Conservation (phyloP, 2,329 filamentous ascomycete genomes). For the Botryosphaeria dothidea region DNA sequence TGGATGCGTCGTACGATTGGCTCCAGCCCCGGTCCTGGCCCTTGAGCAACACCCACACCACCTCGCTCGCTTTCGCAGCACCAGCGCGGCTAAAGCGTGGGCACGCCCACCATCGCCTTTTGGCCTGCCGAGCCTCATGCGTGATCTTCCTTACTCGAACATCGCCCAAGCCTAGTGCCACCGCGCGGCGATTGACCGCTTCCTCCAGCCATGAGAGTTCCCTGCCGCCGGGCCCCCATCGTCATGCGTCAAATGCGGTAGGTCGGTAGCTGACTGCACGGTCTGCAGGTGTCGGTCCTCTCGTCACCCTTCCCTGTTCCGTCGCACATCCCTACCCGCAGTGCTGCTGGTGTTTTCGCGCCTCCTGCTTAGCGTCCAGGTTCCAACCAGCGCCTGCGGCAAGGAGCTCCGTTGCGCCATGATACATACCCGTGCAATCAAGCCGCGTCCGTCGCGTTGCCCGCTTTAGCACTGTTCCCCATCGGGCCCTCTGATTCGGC, state of each 20-base stretch:
- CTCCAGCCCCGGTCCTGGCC: constrained; percentile 7
- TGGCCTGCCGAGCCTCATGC: constrained; percentile 21
- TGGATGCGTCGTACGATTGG: background rate
- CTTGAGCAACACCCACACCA: constrained; percentile 11
- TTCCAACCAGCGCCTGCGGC: constrained; percentile 27
- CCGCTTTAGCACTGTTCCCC: constrained; percentile 26
- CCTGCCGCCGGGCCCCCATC: constrained; percentile 10
- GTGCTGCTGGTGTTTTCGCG: constrained; percentile 18
- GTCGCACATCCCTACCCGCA: constrained; percentile 15
- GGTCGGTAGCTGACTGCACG: constrained; percentile 17
- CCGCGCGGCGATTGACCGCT: constrained; percentile 18
- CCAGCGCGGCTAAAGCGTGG: constrained; percentile 14
- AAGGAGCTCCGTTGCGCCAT: constrained; percentile 44
- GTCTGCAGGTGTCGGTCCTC: constrained; percentile 10
- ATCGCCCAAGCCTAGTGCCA: constrained; percentile 17
- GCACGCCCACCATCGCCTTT: background rate
- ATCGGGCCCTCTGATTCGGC: constrained; percentile 33
- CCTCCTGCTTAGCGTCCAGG: constrained; percentile 13
- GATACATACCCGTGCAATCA: constrained; percentile 39
- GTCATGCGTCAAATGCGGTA: constrained; percentile 16
- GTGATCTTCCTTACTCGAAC: constrained; percentile 20
- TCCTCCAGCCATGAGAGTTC: constrained; percentile 17
- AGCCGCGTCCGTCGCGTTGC: constrained; percentile 8
- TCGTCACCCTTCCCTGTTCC: constrained; percentile 17
- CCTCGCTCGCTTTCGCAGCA: constrained; percentile 12